phyloP scores from a whole-genome alignment of 2,329 filamentous ascomycete genomes.

The Pleoardoris graminearum region DNA sequence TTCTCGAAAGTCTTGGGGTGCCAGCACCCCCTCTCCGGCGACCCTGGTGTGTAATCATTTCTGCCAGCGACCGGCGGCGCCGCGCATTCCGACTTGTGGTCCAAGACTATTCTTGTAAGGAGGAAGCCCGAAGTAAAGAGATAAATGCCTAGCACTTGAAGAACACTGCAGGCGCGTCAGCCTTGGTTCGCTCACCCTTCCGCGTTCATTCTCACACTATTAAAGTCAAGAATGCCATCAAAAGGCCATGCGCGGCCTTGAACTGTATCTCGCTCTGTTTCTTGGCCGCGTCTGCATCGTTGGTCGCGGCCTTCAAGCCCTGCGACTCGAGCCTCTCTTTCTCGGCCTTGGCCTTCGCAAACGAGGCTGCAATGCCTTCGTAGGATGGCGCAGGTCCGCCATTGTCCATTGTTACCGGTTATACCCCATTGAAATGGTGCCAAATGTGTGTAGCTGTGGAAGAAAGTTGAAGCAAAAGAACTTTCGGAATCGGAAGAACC shows the following conservation, averaged over 20 bases:
- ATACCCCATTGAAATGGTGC: conserved; percentile 6
- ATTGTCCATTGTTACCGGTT: conserved; percentile 39
- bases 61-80: conserved; percentile 67
- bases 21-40: conserved; percentile 77
- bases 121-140: conserved; percentile 96
- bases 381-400: conserved; percentile 43
- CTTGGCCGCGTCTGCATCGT: conserved; percentile 38
- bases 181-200: not conserved
- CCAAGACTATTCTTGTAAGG: conserved; percentile 79
- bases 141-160: conserved; percentile 81
- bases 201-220: conserved; percentile 55
- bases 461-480: conserved; percentile 7
- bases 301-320: conserved; percentile 30
- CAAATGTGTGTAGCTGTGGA: not conserved
- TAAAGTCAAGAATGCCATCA: conserved; percentile 69
- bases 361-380: conserved; percentile 43
- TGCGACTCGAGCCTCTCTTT: conserved; percentile 39
- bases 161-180: conserved; percentile 52
- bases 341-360: conserved; percentile 41
- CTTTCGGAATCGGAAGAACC: conserved; percentile 25
- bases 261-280: conserved; percentile 54
- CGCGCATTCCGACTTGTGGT: conserved; percentile 76
- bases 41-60: conserved; percentile 43
- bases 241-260: conserved; percentile 56
- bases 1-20: conserved; percentile 92